A percentile compares a stretch with the other conserved stretches of the same genome.
phyloP scores from a whole-genome alignment of 208 protist genomes.

The Crithidia mellificae region DNA sequence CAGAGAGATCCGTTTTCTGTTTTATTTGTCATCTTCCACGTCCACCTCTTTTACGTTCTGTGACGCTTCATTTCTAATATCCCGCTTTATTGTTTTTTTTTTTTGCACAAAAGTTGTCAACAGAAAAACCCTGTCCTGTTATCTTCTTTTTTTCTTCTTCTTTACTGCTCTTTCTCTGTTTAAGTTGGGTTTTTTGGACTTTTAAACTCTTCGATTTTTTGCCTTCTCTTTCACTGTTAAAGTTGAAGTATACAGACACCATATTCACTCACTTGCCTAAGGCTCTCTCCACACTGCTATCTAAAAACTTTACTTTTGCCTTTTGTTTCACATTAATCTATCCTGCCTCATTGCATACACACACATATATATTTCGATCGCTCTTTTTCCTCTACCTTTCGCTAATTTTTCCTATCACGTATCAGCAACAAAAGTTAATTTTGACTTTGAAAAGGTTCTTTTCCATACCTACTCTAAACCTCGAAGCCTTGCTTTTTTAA shows the following conservation, averaged over 20 bases:
- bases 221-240: not conserved
- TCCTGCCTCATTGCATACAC: not conserved
- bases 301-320: not conserved
- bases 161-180: too few species aligned
- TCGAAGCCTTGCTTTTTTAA: not conserved
- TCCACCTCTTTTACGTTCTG: too few species aligned
- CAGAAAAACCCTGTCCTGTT: too few species aligned
- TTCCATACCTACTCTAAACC: not conserved
- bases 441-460: not conserved
- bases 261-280: not conserved
- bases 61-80: too few species aligned
- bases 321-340: not conserved
- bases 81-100: too few species aligned
- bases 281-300: not conserved
- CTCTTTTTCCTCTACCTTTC: too few species aligned
- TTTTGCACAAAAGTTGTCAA: too few species aligned
- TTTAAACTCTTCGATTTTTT: not conserved
- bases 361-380: not conserved
- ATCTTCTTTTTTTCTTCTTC: too few species aligned
- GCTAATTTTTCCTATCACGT: too few species aligned
- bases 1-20: too few species aligned
- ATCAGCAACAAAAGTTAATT: conserved; percentile 1
- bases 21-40: too few species aligned
- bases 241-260: not conserved
- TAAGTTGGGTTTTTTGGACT: not conserved